Conservation (phyloP, 2,329 filamentous ascomycete genomes). For the Trichoderma sp. region DNA sequence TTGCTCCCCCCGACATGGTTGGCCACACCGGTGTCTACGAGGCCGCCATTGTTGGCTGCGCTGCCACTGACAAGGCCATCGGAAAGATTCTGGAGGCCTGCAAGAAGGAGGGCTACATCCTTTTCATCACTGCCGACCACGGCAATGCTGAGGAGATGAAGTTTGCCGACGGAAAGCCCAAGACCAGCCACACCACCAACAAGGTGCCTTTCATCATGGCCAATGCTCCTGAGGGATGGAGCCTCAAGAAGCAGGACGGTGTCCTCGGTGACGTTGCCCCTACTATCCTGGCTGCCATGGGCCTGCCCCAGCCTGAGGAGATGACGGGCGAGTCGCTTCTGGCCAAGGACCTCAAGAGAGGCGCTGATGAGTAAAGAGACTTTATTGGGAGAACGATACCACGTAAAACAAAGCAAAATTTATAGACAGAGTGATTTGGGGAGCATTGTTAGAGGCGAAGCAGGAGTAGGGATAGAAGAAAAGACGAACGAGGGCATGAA, state of each 20-base stretch:
- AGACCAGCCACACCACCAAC: constrained; percentile 98
- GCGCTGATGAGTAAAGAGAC: constrained; percentile 36
- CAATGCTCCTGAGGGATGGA: constrained; percentile 90
- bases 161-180: constrained; percentile 91
- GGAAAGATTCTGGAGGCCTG: constrained; percentile 90
- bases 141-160: constrained; percentile 99
- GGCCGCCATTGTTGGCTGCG: constrained; percentile 81
- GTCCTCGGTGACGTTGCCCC: constrained; percentile 97
- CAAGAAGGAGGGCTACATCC: constrained; percentile 88
- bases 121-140: constrained; percentile 96
- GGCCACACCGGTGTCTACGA: constrained; percentile 98
- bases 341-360: constrained; percentile 64
- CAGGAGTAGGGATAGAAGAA: not conserved
- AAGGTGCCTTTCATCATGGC: constrained; percentile 98
- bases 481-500: not conserved
- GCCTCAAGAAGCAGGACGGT: constrained; percentile 78
- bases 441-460: not conserved
- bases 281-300: constrained; percentile 90
- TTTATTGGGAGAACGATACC: not conserved
- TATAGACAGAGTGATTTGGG: not conserved
- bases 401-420: not conserved
- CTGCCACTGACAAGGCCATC: constrained; percentile 91
- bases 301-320: constrained; percentile 83
- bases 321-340: constrained; percentile 90
- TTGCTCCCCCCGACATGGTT: constrained; percentile 98